Evolutionary conservation across 2,329 filamentous ascomycete species (phyloP).

Genomic region (Cylindrodendrum hubeiense): DNA sequence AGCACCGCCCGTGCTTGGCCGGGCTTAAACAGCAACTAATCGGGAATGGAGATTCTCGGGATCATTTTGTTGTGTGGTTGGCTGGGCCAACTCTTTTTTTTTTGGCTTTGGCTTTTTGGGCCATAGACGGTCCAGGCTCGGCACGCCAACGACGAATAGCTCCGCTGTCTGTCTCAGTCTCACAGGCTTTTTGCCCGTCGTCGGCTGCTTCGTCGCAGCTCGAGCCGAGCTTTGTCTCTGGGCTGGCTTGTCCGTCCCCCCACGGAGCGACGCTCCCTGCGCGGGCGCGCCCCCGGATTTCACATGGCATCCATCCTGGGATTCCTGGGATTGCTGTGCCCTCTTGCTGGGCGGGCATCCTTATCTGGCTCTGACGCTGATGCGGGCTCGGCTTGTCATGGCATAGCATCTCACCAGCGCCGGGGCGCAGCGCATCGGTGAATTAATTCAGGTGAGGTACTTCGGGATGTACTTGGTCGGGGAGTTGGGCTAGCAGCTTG

Average conservation of each 20-base stretch:
- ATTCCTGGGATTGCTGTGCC: too few species aligned
- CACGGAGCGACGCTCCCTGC: slow-evolving; percentile 7
- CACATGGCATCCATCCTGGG: slow-evolving; percentile 13
- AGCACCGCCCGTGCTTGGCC: not conserved
- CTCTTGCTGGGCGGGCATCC: slow-evolving; percentile 6
- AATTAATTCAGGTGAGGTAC: not conserved
- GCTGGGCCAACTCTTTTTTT: not conserved
- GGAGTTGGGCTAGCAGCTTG: not conserved
- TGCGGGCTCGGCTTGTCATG: slow-evolving; percentile 17
- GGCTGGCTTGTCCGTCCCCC: not conserved
- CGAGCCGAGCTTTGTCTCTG: not conserved
- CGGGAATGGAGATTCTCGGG: not conserved
- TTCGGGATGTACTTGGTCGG: not conserved
- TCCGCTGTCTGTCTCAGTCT: not conserved
- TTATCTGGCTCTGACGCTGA: not conserved
- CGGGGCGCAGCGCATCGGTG: slow-evolving; percentile 7
- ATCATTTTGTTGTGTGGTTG: slow-evolving; percentile 6
- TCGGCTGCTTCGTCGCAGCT: not conserved
- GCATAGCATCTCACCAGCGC: not conserved
- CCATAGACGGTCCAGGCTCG: not conserved
- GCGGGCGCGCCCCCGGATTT: slow-evolving; percentile 21
- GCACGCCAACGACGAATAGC: not conserved
- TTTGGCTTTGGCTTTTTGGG: slow-evolving; percentile 4
- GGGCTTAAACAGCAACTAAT: not conserved
- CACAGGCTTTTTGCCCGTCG: too few species aligned